These are phyloP conservation scores for Fistulifera solaris DNA, from an alignment of 108 stramenopile genomes.

Conservation along the genomic window DNA sequence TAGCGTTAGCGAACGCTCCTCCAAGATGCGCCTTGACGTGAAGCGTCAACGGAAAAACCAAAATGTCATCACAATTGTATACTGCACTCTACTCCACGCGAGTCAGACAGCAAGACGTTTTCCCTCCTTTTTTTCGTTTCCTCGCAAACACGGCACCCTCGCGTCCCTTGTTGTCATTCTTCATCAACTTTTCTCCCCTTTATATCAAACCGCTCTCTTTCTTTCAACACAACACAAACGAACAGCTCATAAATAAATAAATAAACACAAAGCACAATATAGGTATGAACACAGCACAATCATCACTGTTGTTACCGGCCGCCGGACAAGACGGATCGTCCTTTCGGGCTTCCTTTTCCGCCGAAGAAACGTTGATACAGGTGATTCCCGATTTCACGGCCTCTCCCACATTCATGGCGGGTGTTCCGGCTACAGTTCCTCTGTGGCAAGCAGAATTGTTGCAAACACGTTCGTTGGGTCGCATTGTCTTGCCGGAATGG, in stretches of 20 bases:
- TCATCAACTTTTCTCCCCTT: too few species aligned
- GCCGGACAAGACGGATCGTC: background rate
- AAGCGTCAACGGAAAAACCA: too few species aligned
- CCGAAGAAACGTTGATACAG: background rate
- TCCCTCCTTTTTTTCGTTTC: too few species aligned
- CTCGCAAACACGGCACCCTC: too few species aligned
- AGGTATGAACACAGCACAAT: background rate
- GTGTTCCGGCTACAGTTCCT: constrained; percentile 61
- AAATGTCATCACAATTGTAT: too few species aligned
- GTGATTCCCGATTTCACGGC: background rate
- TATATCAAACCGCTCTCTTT: too few species aligned
- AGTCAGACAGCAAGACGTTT: too few species aligned
- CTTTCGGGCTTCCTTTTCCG: background rate
- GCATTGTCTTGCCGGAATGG: constrained; percentile 41
- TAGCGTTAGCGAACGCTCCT: too few species aligned
- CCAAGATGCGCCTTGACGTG: too few species aligned
- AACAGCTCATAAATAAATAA: background rate
- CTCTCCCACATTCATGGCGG: constrained; percentile 53
- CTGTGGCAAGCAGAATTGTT: constrained; percentile 66
- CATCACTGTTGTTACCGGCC: background rate
- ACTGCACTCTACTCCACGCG: too few species aligned
- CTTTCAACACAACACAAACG: background rate
- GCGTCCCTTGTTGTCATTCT: too few species aligned
- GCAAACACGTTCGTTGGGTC: constrained; percentile 43
- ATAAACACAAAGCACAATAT: background rate